Conservation (phyloP, 2,329 filamentous ascomycete species). For the Chrysoporthe deuterocubensis region DNA sequence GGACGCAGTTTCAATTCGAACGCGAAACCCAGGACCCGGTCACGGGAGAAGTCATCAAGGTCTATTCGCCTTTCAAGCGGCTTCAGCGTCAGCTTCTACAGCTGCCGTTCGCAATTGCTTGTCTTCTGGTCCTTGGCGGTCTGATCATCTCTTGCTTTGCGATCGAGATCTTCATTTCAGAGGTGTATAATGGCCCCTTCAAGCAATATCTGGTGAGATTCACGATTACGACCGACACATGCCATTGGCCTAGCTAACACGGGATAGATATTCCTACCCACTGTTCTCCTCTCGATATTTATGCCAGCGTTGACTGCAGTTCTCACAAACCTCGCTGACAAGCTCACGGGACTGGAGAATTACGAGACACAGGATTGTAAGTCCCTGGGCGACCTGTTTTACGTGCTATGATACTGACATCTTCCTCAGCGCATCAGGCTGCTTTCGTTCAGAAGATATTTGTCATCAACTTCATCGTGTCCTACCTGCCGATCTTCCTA, state of each 20-base stretch:
- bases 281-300: slow-evolving; percentile 79
- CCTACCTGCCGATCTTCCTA: slow-evolving; percentile 88
- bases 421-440: slow-evolving; percentile 68
- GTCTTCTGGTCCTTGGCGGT: slow-evolving; percentile 72
- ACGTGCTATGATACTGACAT: slow-evolving; percentile 27
- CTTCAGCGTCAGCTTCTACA: slow-evolving; percentile 78
- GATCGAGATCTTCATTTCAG: slow-evolving; percentile 93
- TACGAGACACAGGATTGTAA: slow-evolving; percentile 81
- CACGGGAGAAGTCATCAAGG: slow-evolving; percentile 76
- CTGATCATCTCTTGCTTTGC: slow-evolving; percentile 87
- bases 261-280: slow-evolving; percentile 79
- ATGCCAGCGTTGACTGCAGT: slow-evolving; percentile 78
- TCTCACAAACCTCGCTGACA: slow-evolving; percentile 76
- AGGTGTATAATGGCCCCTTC: slow-evolving; percentile 88
- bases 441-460: slow-evolving; percentile 93
- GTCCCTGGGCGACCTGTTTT: slow-evolving; percentile 6
- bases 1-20: slow-evolving; percentile 80
- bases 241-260: slow-evolving; percentile 19
- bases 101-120: slow-evolving; percentile 80
- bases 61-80: slow-evolving; percentile 78
- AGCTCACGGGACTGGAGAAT: slow-evolving; percentile 83
- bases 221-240: not conserved
- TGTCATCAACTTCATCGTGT: slow-evolving; percentile 94
- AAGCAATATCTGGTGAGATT: slow-evolving; percentile 77
- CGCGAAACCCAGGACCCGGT: slow-evolving; percentile 76